These are phyloP conservation scores for Agrostemma githago DNA, from an alignment of 148 eudicot species.

Conservation along the genomic window DNA sequence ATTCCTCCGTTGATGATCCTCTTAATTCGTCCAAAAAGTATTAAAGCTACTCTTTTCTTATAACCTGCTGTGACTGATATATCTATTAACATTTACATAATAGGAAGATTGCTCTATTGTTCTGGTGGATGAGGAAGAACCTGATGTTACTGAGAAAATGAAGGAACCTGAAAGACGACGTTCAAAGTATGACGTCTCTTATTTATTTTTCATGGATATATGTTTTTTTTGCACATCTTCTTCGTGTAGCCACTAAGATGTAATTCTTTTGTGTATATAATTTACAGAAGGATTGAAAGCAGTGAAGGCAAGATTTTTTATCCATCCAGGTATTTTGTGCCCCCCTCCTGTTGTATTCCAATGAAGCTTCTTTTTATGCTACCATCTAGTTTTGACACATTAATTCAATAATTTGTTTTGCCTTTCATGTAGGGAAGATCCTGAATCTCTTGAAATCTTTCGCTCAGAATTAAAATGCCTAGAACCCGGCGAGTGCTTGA, in stretches of 20 bases:
- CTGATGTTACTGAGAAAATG: slow-evolving; percentile 23
- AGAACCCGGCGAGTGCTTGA: slow-evolving; percentile 63
- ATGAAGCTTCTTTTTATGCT: slow-evolving; percentile 5
- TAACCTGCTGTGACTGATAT: slow-evolving; percentile 2
- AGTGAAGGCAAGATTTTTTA: slow-evolving; percentile 52
- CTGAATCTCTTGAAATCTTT: slow-evolving; percentile 61
- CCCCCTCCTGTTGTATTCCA: background rate
- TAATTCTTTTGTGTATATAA: slow-evolving; percentile 12
- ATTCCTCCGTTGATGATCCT: background rate
- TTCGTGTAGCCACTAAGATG: slow-evolving; percentile 13
- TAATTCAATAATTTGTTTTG: slow-evolving; percentile 3
- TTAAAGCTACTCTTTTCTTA: background rate
- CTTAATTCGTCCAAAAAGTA: background rate
- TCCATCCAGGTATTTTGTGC: slow-evolving; percentile 59
- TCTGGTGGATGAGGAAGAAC: slow-evolving; percentile 71
- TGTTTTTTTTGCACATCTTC: background rate
- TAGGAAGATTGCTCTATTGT: slow-evolving; percentile 41
- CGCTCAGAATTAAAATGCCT: slow-evolving; percentile 68
- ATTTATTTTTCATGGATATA: background rate
- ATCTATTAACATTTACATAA: background rate
- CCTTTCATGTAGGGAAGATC: slow-evolving; percentile 52
- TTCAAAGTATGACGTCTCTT: slow-evolving; percentile 25
- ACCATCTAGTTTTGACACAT: slow-evolving; percentile 6
- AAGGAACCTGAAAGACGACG: slow-evolving; percentile 33
- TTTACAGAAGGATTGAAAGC: slow-evolving; percentile 44